Conservation (phyloP, 1,284 basidiomycete genomes). For the Ustilago sp. region DNA sequence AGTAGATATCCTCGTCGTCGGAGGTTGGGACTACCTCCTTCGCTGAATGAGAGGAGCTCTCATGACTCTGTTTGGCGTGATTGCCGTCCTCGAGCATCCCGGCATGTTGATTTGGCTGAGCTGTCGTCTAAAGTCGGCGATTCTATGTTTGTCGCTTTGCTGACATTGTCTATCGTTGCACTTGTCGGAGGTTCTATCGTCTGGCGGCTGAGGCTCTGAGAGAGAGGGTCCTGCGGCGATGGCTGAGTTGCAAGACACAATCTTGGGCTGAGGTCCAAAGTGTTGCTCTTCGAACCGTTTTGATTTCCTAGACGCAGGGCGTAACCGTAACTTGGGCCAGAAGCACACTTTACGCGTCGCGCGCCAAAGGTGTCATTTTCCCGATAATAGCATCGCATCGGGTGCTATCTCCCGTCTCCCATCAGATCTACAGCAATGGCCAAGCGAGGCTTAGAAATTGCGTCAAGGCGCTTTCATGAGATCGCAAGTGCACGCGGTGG, state of each 20-base stretch:
- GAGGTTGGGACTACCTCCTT: conserved; percentile 35
- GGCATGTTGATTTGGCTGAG: conserved; percentile 17
- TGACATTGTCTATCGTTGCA: neutral
- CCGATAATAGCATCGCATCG: neutral
- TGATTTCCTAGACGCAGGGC: conserved; percentile 13
- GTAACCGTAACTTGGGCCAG: conserved; percentile 1
- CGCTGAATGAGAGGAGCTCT: neutral
- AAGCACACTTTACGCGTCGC: conserved; percentile 35
- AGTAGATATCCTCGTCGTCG: conserved; percentile 42
- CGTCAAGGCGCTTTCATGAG: conserved; percentile 16
- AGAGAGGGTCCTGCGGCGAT: neutral
- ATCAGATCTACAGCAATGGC: neutral
- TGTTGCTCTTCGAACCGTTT: conserved; percentile 31
- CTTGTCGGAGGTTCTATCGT: neutral
- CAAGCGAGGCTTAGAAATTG: conserved; percentile 16
- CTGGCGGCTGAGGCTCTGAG: neutral
- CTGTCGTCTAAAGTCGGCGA: neutral
- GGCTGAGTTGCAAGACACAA: conserved; percentile 1
- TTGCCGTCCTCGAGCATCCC: conserved; percentile 19
- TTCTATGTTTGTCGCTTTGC: conserved; percentile 1
- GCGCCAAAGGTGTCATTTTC: conserved; percentile 18
- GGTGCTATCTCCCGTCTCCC: neutral
- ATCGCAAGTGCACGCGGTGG: neutral
- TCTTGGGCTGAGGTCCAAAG: conserved; percentile 10
- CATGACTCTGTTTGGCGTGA: neutral